phyloP scores from a whole-genome alignment of 2,329 filamentous ascomycete species.

The Cladosporium sphaerospermum region DNA sequence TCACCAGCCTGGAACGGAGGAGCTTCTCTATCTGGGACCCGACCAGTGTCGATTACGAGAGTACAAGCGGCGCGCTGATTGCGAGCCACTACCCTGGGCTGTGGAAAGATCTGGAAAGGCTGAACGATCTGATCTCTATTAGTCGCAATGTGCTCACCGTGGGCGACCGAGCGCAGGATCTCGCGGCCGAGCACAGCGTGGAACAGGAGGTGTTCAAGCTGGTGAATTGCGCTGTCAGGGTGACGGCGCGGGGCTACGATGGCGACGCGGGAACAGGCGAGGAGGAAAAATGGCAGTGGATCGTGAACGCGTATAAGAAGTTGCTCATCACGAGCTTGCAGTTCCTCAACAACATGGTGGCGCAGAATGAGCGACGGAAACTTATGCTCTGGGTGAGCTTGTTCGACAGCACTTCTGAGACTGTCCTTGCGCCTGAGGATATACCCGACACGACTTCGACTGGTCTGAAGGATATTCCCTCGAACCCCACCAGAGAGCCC shows the following conservation, averaged over 20 bases:
- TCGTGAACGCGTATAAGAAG: slow-evolving; percentile 60
- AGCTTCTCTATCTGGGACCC: slow-evolving; percentile 57
- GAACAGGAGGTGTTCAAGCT: slow-evolving; percentile 57
- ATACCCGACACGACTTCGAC: slow-evolving; percentile 23
- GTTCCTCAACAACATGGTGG: slow-evolving; percentile 60
- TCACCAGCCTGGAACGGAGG: slow-evolving; percentile 55
- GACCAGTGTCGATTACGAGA: slow-evolving; percentile 50
- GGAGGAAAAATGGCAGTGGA: slow-evolving; percentile 60
- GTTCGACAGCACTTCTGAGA: slow-evolving; percentile 51
- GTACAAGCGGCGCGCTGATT: slow-evolving; percentile 55
- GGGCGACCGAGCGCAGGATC: slow-evolving; percentile 55
- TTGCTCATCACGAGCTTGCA: slow-evolving; percentile 60
- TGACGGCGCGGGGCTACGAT: slow-evolving; percentile 59
- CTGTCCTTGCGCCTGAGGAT: slow-evolving; percentile 21
- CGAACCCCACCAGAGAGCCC: slow-evolving; percentile 23
- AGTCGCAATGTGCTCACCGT: slow-evolving; percentile 56
- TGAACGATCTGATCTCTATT: slow-evolving; percentile 58
- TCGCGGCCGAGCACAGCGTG: slow-evolving; percentile 54
- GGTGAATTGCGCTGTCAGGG: slow-evolving; percentile 58
- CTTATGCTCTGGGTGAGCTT: slow-evolving; percentile 60
- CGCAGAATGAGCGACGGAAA: slow-evolving; percentile 59
- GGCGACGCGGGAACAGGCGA: slow-evolving; percentile 56
- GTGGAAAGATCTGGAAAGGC: slow-evolving; percentile 55
- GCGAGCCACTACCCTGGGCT: slow-evolving; percentile 53
- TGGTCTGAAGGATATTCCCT: slow-evolving; percentile 24